Base-by-base conservation (phyloP, 768 basidiomycete species). In the Termitomyces sp. region DNA sequence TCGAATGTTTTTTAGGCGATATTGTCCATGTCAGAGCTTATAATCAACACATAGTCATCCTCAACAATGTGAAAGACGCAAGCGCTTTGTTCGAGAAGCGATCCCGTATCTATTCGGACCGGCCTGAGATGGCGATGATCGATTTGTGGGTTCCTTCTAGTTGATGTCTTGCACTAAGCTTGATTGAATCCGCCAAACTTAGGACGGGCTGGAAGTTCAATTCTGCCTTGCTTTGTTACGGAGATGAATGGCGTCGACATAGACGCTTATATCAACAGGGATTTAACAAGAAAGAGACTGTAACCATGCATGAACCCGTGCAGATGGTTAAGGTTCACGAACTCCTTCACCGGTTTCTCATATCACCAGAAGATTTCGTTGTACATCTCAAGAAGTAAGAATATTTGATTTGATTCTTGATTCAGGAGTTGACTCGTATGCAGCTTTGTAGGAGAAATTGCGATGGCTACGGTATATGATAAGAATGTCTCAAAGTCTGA, bases 181-280 rank as follows among this genome's bases (percentile, higher is more conserved):
- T 23, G 5, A 23, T 26, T 26, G 26, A 47, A 5, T 14, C 12
- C 6, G 4, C 32, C 23, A 5, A 16, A 48, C 35, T 10, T 20
- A 77, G 74, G 14, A 70, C 71, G 67, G 73, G 70, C 5, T 75
- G 69, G 71, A 62, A 70, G 33, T 72, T 71, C 53, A 70, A 67
- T 57, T 14, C 68, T 7, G 68, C 46, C 1, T 36, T 75, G 0
- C 69, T 71, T 63, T 63, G 59, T 13, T 72, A 75, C 35, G 69
- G 67, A 0, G 63, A 70, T 1, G 38, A 50, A 51, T 76, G 75
- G 76, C 66, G 71, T 47, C 44, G 55, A 7, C 68, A 72, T 47
- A 63, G 73, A 41, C 63, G 67, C n/a, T 38, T 73, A 5, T 67
- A 71, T 23, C 69, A 74, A 14, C 67, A 71, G 52, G 55, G 60